phyloP scores from a whole-genome alignment of 106 monocot genomes.

The Dendrobium nobile region DNA sequence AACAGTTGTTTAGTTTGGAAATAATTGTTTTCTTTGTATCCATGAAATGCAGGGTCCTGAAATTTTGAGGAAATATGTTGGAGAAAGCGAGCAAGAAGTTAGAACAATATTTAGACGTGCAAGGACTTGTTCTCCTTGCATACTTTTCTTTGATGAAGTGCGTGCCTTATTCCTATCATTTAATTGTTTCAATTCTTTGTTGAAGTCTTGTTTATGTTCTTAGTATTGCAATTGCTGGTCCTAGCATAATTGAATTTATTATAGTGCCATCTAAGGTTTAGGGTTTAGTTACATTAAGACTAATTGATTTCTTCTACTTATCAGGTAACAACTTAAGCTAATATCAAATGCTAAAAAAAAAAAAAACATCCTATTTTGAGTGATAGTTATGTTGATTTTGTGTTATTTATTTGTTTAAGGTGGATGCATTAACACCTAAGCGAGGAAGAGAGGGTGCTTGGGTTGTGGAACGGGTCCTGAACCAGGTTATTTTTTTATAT shows the following conservation, averaged over 20 bases:
- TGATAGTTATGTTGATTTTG: not conserved
- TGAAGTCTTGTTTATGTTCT: not conserved
- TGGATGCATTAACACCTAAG: slow-evolving; percentile 85
- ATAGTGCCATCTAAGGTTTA: not conserved
- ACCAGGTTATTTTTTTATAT: slow-evolving; percentile 45
- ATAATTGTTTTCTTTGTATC: slow-evolving; percentile 4
- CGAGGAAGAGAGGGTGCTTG: slow-evolving; percentile 78
- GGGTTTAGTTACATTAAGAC: too few relatives aligned
- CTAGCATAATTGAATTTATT: not conserved
- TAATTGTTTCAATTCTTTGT: not conserved
- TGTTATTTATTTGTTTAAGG: slow-evolving; percentile 26
- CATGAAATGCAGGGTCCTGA: slow-evolving; percentile 63
- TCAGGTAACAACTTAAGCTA: not conserved
- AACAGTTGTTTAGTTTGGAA: not conserved
- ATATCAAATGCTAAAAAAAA: not conserved
- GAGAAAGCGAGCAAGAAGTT: slow-evolving; percentile 84
- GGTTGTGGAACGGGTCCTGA: slow-evolving; percentile 70
- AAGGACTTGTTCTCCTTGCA: slow-evolving; percentile 83
- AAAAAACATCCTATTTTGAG: not conserved
- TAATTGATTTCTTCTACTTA: too few relatives aligned
- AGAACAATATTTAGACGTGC: slow-evolving; percentile 88
- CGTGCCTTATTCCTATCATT: not conserved
- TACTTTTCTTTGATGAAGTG: slow-evolving; percentile 98
- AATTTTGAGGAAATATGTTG: slow-evolving; percentile 88
- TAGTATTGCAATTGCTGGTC: not conserved